A percentile compares a stretch with the other conserved stretches of the same genome.
Conservation (phyloP, 176 grass and related monocot genomes). For the Triticum urartu region DNA sequence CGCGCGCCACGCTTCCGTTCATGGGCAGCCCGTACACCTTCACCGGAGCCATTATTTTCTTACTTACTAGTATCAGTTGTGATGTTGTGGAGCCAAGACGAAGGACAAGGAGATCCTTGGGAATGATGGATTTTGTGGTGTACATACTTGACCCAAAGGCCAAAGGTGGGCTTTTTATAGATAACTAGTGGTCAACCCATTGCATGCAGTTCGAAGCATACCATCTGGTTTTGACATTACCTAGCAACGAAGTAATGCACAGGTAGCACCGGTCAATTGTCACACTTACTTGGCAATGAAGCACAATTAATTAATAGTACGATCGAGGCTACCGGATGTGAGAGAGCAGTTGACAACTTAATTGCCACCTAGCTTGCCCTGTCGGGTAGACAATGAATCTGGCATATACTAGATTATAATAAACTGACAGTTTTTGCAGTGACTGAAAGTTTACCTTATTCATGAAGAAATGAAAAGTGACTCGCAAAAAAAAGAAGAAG, state of each 20-base stretch:
- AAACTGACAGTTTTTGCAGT: fast-evolving
- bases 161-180: background rate
- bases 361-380: no score
- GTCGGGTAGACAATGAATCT: no score
- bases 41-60: background rate
- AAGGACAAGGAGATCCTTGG: background rate
- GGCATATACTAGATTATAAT: background rate
- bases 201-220: background rate
- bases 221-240: background rate
- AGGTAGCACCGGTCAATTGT: no score
- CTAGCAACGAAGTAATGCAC: no score
- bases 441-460: no score
- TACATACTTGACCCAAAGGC: background rate
- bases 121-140: background rate
- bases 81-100: background rate
- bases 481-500: no score
- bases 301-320: background rate
- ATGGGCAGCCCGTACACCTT: background rate
- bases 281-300: background rate
- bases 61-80: background rate
- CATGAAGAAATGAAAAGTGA: no score
- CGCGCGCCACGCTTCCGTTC: background rate
- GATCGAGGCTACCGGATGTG: background rate
- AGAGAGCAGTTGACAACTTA: background rate
- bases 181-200: background rate